These are phyloP conservation scores for Ajuga chamaepitys DNA, from an alignment of 257 asterid genomes.

Conservation along the genomic window DNA sequence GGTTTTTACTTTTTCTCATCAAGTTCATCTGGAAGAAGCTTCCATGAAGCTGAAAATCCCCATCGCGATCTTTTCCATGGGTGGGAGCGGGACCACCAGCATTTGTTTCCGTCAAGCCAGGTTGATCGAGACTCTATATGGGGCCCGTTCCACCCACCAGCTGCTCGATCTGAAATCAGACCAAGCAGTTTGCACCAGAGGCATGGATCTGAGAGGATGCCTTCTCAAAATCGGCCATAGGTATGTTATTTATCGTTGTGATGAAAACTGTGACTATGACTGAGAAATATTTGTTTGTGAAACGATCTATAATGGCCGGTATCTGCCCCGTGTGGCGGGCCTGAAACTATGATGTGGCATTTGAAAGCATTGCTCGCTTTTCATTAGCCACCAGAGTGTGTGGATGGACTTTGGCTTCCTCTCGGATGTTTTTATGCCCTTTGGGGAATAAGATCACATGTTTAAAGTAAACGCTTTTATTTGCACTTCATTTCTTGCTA, in stretches of 20 bases:
- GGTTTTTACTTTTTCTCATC: slow-evolving; percentile 59
- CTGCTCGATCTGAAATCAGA: slow-evolving; percentile 37
- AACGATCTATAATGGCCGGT: slow-evolving; percentile 28
- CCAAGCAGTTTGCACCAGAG: slow-evolving; percentile 47
- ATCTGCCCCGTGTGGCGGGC: slow-evolving; percentile 23
- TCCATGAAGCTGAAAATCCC: slow-evolving; percentile 53
- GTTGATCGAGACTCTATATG: slow-evolving; percentile 54
- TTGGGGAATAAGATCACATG: slow-evolving; percentile 15
- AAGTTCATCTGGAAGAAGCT: slow-evolving; percentile 45
- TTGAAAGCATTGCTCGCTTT: slow-evolving; percentile 17
- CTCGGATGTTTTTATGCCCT: slow-evolving; percentile 25
- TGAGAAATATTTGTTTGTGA: slow-evolving; percentile 41
- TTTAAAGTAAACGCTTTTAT: not conserved
- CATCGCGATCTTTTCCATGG: slow-evolving; percentile 29
- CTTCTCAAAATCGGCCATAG: slow-evolving; percentile 62
- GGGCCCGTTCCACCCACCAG: slow-evolving; percentile 56
- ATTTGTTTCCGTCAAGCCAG: slow-evolving; percentile 34
- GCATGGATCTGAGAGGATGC: slow-evolving; percentile 75
- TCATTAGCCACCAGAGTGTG: slow-evolving; percentile 30
- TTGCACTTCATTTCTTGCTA: not conserved
- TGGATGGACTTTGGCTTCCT: slow-evolving; percentile 41
- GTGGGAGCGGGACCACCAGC: slow-evolving; percentile 61
- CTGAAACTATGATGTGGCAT: slow-evolving; percentile 30
- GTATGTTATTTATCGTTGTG: slow-evolving; percentile 12
- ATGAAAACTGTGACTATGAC: slow-evolving; percentile 36